Evolutionary conservation across 2,329 filamentous ascomycete genomes (phyloP).

Genomic region (Fusarium begoniae): DNA sequence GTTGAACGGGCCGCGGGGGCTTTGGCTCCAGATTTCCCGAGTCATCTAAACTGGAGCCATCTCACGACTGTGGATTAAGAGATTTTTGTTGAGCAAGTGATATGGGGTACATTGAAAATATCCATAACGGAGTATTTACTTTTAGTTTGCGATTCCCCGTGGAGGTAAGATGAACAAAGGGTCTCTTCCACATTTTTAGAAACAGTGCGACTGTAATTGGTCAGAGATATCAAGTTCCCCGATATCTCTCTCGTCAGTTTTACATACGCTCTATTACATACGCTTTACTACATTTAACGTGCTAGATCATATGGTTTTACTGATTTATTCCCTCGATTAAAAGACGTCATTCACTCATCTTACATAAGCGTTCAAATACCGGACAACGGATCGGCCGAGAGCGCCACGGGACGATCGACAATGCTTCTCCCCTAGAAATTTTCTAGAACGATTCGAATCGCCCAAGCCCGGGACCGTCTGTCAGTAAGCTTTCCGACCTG

Average conservation of each 20-base stretch:
- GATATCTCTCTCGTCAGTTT: not conserved
- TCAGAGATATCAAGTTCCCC: not conserved
- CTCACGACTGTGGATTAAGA: not conserved
- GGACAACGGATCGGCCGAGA: not conserved
- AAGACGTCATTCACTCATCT: not conserved
- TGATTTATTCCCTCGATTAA: not conserved
- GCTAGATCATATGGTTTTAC: not conserved
- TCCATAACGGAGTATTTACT: not conserved
- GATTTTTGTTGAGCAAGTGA: slow-evolving; percentile 2
- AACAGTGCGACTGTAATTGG: not conserved
- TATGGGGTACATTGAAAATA: not conserved
- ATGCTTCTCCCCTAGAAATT: not conserved
- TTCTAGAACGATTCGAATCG: slow-evolving; percentile 1
- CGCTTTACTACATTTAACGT: not conserved
- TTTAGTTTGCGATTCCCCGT: slow-evolving; percentile 13
- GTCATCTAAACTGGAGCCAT: not conserved
- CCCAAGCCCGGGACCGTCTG: not conserved
- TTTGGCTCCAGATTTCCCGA: not conserved
- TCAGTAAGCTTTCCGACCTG: not conserved
- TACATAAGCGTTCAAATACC: not conserved
- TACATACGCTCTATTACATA: not conserved
- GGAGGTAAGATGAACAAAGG: slow-evolving; percentile 2
- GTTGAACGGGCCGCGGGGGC: not conserved
- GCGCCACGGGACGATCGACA: not conserved
- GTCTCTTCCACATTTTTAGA: slow-evolving; percentile 6